phyloP scores from a whole-genome alignment of 768 basidiomycete genomes.

The Psilocybe sp. region DNA sequence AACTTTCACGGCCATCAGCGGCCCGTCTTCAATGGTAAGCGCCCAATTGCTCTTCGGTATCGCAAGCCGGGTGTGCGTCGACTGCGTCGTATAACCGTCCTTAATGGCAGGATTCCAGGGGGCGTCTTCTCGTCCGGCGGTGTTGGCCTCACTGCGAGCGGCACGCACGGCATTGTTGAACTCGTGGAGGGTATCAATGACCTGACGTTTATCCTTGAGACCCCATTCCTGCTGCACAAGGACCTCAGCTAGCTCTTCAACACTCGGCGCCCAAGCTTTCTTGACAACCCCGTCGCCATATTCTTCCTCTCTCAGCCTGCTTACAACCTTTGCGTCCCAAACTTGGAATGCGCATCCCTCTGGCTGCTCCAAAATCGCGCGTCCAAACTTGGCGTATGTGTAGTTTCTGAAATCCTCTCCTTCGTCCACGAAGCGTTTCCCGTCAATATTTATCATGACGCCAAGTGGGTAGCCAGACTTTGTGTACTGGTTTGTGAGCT shows the following conservation, averaged over 20 bases:
- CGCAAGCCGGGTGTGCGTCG: slow-evolving; percentile 23
- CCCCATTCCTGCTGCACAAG: slow-evolving; percentile 39
- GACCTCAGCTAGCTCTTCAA: slow-evolving; percentile 49
- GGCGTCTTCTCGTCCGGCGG: slow-evolving; percentile 17
- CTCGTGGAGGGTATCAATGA: slow-evolving; percentile 43
- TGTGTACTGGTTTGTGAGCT: slow-evolving; percentile 66
- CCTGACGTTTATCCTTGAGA: slow-evolving; percentile 35
- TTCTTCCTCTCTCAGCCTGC: slow-evolving; percentile 56
- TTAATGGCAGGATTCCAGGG: slow-evolving; percentile 65
- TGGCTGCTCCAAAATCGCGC: slow-evolving; percentile 55
- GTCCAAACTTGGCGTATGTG: slow-evolving; percentile 69
- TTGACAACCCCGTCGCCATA: slow-evolving; percentile 62
- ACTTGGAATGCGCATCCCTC: slow-evolving; percentile 63
- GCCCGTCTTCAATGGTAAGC: slow-evolving; percentile 45
- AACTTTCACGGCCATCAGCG: slow-evolving; percentile 66
- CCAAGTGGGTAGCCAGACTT: slow-evolving; percentile 75
- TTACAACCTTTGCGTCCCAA: slow-evolving; percentile 48
- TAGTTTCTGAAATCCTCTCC: slow-evolving; percentile 72
- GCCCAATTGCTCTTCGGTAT: slow-evolving; percentile 73
- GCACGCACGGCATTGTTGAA: slow-evolving; percentile 45
- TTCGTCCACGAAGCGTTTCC: slow-evolving; percentile 67
- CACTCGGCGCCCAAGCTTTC: slow-evolving; percentile 43
- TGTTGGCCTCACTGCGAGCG: slow-evolving; percentile 29
- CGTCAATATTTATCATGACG: slow-evolving; percentile 60
- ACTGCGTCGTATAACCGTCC: slow-evolving; percentile 55